Conservation (phyloP, 2,329 filamentous ascomycete species). For the Claviceps sorghi region DNA sequence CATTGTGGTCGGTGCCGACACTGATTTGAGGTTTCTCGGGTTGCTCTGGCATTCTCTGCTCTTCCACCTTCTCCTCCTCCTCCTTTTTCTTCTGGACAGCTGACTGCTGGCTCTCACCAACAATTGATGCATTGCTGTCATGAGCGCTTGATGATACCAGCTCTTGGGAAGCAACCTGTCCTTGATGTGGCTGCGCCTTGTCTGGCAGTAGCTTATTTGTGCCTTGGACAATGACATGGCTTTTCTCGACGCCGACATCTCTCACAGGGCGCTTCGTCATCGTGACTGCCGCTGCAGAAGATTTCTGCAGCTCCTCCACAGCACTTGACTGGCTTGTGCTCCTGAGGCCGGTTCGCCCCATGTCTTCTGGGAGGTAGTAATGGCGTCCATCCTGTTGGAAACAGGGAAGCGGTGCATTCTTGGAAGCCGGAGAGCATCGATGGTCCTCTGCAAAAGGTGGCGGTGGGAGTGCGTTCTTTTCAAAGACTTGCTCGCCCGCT, state of each 20-base stretch:
- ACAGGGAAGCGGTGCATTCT: conserved; percentile 9
- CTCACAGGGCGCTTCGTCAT: background rate
- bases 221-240: background rate
- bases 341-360: background rate
- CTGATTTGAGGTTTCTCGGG: background rate
- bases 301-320: conserved; percentile 15
- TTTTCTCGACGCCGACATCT: background rate
- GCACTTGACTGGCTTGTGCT: background rate
- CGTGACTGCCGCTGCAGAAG: conserved; percentile 13
- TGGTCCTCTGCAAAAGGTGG: conserved; percentile 11
- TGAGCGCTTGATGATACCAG: background rate
- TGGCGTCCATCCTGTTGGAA: conserved; percentile 11
- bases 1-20: conserved; percentile 1
- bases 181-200: background rate
- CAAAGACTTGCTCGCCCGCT: conserved; percentile 17
- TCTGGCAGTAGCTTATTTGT: background rate
- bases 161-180: background rate
- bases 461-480: conserved; percentile 15
- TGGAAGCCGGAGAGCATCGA: conserved; percentile 9
- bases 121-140: background rate
- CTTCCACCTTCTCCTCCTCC: background rate
- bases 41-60: background rate
- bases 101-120: background rate
- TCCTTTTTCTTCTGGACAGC: background rate
- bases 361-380: conserved; percentile 11